Evolutionary conservation across 2,329 filamentous ascomycete species (phyloP), one percentile per base, ranked within the genome.

Genomic region (Calonectria hawksworthii): DNA sequence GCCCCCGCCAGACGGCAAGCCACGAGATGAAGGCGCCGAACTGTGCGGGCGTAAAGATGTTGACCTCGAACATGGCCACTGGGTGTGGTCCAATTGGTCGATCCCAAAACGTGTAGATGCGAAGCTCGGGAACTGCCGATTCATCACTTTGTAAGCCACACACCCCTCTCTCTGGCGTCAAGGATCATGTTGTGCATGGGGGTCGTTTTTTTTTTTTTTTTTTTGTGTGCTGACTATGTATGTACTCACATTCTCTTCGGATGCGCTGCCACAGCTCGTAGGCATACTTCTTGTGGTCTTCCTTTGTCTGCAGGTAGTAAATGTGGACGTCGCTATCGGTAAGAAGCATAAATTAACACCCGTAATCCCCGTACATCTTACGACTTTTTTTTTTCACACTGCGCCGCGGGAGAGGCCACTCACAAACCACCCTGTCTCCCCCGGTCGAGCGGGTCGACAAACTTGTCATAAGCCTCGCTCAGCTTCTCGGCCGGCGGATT

Each of bases 61-160:
- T 98, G 59, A 98, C 95, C 85, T 98, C 96, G 80, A 98, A 98
- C 95, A 98, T 98, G 68, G 93, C 94, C 0, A 95, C 85, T 0
- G 94, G 93, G 83, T 98, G 96, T 0, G 96, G 96, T 0, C 96
- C 96, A 34, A 98, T 85, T 0, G 96, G 95, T 18, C 87, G 85
- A 77, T 97, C 93, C 90, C 92, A 98, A 77, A 98, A 87, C 18
- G 85, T 88, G 83, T 98, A 98, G 79, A 98, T 93, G 69, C 95
- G 91, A 23, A 98, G 88, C 83, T 98, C 96, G 11, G 96, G 95
- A 81, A 98, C 94, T 96, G 23, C 66, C 52, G 38, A 13, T 10
- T 47, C n/a, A 23, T 9, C 38, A n/a, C 23, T 18, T 41, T 61
- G 56, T 63, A 10, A 75, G 56, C 23, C 34, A 56, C 14, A 10